A percentile compares a stretch with the other conserved stretches of the same genome.
phyloP scores from a whole-genome alignment of 108 stramenopile genomes.

The Cyclotella atomus region DNA sequence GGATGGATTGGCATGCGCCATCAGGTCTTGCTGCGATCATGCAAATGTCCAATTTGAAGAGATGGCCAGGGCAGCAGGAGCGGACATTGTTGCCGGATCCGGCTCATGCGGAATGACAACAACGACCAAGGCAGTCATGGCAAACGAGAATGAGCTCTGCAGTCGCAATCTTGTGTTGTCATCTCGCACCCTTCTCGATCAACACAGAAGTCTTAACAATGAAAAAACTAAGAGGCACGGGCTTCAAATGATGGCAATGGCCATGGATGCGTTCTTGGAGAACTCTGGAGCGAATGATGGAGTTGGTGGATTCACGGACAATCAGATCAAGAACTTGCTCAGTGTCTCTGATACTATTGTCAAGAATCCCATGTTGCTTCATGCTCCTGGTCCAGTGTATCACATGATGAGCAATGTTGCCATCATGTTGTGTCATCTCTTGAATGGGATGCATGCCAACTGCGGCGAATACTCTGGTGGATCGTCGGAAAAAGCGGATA shows the following conservation, averaged over 20 bases:
- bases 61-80: constrained; percentile 56
- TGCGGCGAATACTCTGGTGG: constrained; percentile 23
- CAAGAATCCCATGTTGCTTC: constrained; percentile 78
- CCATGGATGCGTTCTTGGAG: constrained; percentile 87
- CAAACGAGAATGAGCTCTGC: constrained; percentile 85
- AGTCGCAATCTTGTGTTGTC: constrained; percentile 86
- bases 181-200: constrained; percentile 76
- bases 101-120: constrained; percentile 33
- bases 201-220: constrained; percentile 46
- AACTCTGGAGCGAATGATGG: constrained; percentile 66
- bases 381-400: constrained; percentile 83
- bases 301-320: constrained; percentile 75
- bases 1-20: constrained; percentile 85
- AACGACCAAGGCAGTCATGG: constrained; percentile 69
- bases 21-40: constrained; percentile 88
- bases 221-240: constrained; percentile 70
- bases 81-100: not conserved
- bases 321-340: constrained; percentile 78
- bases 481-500: constrained; percentile 34
- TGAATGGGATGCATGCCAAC: constrained; percentile 80
- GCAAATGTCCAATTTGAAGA: constrained; percentile 75
- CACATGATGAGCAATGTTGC: constrained; percentile 87
- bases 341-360: constrained; percentile 83
- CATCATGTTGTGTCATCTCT: constrained; percentile 81
- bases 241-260: constrained; percentile 71